Conservation (phyloP, 768 basidiomycete species). For the Tylopilus intermedius region DNA sequence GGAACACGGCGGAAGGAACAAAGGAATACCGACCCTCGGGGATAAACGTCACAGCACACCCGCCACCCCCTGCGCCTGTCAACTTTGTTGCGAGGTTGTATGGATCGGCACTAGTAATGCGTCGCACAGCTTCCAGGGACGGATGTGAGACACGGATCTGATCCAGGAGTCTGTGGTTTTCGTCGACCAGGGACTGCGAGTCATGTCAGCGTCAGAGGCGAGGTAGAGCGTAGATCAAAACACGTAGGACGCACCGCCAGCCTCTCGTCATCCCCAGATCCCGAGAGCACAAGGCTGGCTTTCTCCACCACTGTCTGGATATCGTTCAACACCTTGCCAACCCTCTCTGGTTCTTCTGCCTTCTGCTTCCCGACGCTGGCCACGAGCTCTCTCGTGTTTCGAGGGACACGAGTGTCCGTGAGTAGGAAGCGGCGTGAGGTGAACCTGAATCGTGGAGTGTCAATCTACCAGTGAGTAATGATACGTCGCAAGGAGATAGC, state of each 20-base stretch:
- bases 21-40: slow-evolving; percentile 69
- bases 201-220: background rate
- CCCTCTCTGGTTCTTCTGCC: slow-evolving; percentile 76
- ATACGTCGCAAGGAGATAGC: slow-evolving; percentile 20
- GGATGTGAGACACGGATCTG: slow-evolving; percentile 90
- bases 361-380: slow-evolving; percentile 80
- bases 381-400: slow-evolving; percentile 92
- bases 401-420: slow-evolving; percentile 87
- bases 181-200: slow-evolving; percentile 67
- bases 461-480: background rate
- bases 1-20: background rate
- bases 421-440: slow-evolving; percentile 85
- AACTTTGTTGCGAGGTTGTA: slow-evolving; percentile 85
- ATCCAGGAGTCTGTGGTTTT: slow-evolving; percentile 85
- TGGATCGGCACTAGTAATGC: slow-evolving; percentile 57
- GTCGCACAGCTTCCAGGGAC: slow-evolving; percentile 73
- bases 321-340: slow-evolving; percentile 67
- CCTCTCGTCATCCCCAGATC: slow-evolving; percentile 27
- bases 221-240: background rate
- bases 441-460: slow-evolving; percentile 52
- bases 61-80: slow-evolving; percentile 96
- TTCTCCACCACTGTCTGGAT: slow-evolving; percentile 86
- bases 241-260: slow-evolving; percentile 49
- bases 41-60: slow-evolving; percentile 93
- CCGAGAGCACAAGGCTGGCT: slow-evolving; percentile 69